Conservation (phyloP, 371 early-diverging fungal species). For the Mucor lusitanicus region DNA sequence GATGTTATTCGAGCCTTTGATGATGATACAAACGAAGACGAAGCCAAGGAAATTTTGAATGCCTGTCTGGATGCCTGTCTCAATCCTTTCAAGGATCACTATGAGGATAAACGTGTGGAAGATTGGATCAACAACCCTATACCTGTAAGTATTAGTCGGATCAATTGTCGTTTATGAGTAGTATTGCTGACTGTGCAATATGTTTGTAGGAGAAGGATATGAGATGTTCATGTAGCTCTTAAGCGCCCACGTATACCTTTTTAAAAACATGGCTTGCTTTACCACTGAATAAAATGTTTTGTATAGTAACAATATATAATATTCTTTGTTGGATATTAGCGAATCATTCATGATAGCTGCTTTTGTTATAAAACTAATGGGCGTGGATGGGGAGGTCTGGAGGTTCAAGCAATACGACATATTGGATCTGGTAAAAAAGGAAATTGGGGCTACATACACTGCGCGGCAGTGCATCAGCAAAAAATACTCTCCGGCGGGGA, state of each 20-base stretch:
- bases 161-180: slow-evolving; percentile 12
- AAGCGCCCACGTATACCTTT: background rate
- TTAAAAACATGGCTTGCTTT: no score
- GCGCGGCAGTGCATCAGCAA: no score
- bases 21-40: slow-evolving; percentile 24
- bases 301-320: no score
- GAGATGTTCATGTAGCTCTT: slow-evolving; percentile 42
- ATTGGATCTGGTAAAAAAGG: no score
- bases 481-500: no score
- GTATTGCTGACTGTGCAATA: slow-evolving; percentile 16
- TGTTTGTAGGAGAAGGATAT: slow-evolving; percentile 32
- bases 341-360: no score
- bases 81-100: slow-evolving; percentile 56
- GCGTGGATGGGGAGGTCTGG: no score
- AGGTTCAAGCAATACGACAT: no score
- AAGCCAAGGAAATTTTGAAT: slow-evolving; percentile 42
- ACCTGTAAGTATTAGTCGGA: slow-evolving; percentile 29
- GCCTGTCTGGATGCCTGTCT: slow-evolving; percentile 58
- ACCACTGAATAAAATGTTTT: no score
- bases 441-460: no score
- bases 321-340: no score
- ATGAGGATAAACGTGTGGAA: slow-evolving; percentile 34
- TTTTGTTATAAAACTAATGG: no score
- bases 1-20: slow-evolving; percentile 60
- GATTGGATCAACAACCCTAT: slow-evolving; percentile 34